Conservation (phyloP, 1,139 yeast genomes). For the Zygosaccharomyces pseudobailii region DNA sequence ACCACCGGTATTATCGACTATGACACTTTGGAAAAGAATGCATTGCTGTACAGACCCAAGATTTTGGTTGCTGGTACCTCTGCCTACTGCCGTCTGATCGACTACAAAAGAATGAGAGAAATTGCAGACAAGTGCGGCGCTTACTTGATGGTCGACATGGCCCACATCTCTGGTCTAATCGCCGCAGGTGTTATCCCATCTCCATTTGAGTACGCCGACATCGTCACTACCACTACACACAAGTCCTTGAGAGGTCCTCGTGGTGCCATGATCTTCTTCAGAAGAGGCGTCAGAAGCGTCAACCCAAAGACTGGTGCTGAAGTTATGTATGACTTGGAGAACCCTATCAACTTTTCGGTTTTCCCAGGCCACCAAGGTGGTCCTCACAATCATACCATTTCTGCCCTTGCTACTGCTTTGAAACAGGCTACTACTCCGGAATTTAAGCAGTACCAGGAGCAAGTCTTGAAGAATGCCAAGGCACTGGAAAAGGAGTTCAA, state of each 20-base stretch:
- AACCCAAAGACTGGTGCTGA: slow-evolving; percentile 92
- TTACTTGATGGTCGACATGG: slow-evolving; percentile 94
- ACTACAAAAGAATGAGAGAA: slow-evolving; percentile 92
- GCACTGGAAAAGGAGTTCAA: slow-evolving; percentile 71
- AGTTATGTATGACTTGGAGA: slow-evolving; percentile 83
- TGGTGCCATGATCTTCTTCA: slow-evolving; percentile 98
- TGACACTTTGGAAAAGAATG: slow-evolving; percentile 88
- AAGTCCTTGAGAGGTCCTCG: slow-evolving; percentile 98
- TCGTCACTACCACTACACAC: slow-evolving; percentile 97
- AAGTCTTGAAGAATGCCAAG: slow-evolving; percentile 86
- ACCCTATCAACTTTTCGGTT: slow-evolving; percentile 93
- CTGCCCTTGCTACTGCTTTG: slow-evolving; percentile 94
- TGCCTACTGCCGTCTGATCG: slow-evolving; percentile 92
- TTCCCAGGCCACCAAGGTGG: slow-evolving; percentile 99
- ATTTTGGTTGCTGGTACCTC: slow-evolving; percentile 96
- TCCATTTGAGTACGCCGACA: slow-evolving; percentile 94
- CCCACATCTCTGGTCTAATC: slow-evolving; percentile 92
- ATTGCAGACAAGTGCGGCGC: slow-evolving; percentile 97
- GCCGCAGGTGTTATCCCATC: slow-evolving; percentile 97
- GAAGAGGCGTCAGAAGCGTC: slow-evolving; percentile 88
- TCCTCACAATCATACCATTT: slow-evolving; percentile 97
- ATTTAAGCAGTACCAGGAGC: slow-evolving; percentile 83
- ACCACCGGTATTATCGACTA: slow-evolving; percentile 92
- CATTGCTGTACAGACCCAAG: slow-evolving; percentile 88
- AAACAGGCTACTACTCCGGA: slow-evolving; percentile 92